Base-by-base conservation (phyloP, 2,329 filamentous ascomycete species). In the Neonectria coccinea region DNA sequence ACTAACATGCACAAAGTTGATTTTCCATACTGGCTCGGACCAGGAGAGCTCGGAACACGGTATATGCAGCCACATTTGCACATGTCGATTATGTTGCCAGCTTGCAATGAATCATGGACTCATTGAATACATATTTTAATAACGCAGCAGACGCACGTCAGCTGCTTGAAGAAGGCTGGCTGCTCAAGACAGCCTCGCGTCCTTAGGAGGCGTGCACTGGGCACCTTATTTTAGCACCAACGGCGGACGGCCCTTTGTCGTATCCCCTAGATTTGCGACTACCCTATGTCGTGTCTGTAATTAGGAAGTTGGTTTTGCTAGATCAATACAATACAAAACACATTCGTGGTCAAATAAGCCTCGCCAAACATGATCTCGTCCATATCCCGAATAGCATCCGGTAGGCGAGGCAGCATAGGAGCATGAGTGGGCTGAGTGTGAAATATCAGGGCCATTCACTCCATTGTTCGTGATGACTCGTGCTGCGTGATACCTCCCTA, bases 251-350 rank as follows among this genome's bases (percentile, higher is more conserved):
- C 41, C 18, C 20, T 29, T 33, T 31, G 31, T 51, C 33, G 16
- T 39, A 56, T 62, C 51, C 51, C 59, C 60, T 67, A 70, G 54
- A 69, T 68, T 58, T 66, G 56, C 62, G 44, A 62, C 58, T 56
- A 54, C 61, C 47, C 62, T 62, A 63, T 55, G 58, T 58, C 56
- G 66, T 67, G 62, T 64, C 52, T 76, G 73, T 76, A 76, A 66
- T 65, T 76, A 76, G 72, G 69, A 67, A 66, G 54, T 64, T 67
- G 69, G 64, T 66, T 67, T 70, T 70, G 65, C 71, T 74, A 76
- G 71, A 75, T 73, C 57, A 76, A 76, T 76, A 76, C 67, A 76
- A 56, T 76, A 76, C 67, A 75, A 56, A 67, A 51, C 58, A 59
- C 67, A 60, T 67, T 72, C 52, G 51, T 27, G 65, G 60, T 62